These are phyloP conservation scores for Aspergillus quadricinctus DNA, from an alignment of 2,329 filamentous ascomycete species.

Conservation along the genomic window DNA sequence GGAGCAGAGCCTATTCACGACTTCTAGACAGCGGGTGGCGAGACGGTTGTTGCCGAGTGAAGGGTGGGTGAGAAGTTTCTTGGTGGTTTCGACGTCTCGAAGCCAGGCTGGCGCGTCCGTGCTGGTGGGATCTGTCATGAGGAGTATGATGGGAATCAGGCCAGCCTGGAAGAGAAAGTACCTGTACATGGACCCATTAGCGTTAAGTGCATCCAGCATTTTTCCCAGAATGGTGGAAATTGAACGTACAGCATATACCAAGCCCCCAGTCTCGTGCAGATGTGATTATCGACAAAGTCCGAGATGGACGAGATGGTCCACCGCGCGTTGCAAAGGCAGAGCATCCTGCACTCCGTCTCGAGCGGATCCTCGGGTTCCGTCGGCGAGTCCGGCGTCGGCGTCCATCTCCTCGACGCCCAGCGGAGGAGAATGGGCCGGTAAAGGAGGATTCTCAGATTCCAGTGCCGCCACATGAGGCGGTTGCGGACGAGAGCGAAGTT, in stretches of 20 bases:
- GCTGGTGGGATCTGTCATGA: slow-evolving; percentile 40
- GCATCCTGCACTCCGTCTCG: slow-evolving; percentile 35
- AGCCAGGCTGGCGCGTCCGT: slow-evolving; percentile 34
- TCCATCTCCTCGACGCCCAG: slow-evolving; percentile 36
- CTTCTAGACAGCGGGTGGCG: slow-evolving; percentile 36
- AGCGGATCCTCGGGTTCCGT: slow-evolving; percentile 30
- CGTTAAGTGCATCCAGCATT: neutral
- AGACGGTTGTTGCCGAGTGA: slow-evolving; percentile 37
- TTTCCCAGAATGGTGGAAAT: neutral
- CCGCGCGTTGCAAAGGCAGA: slow-evolving; percentile 39
- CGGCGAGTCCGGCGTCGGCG: slow-evolving; percentile 24
- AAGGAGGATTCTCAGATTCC: slow-evolving; percentile 42
- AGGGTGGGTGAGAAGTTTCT: slow-evolving; percentile 35
- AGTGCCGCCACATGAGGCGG: slow-evolving; percentile 40
- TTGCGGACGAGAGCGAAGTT: slow-evolving; percentile 37
- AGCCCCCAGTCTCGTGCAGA: slow-evolving; percentile 38
- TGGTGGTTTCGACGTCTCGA: slow-evolving; percentile 39
- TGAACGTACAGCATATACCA: slow-evolving; percentile 42
- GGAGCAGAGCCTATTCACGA: slow-evolving; percentile 37
- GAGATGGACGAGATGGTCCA: slow-evolving; percentile 40
- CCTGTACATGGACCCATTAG: slow-evolving; percentile 7
- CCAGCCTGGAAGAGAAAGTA: slow-evolving; percentile 46
- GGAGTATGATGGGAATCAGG: slow-evolving; percentile 40
- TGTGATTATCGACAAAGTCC: slow-evolving; percentile 37
- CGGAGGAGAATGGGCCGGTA: slow-evolving; percentile 42